Base-by-base conservation (phyloP, 495 filamentous ascomycete genomes). In the Ascodesmis nigricans region DNA sequence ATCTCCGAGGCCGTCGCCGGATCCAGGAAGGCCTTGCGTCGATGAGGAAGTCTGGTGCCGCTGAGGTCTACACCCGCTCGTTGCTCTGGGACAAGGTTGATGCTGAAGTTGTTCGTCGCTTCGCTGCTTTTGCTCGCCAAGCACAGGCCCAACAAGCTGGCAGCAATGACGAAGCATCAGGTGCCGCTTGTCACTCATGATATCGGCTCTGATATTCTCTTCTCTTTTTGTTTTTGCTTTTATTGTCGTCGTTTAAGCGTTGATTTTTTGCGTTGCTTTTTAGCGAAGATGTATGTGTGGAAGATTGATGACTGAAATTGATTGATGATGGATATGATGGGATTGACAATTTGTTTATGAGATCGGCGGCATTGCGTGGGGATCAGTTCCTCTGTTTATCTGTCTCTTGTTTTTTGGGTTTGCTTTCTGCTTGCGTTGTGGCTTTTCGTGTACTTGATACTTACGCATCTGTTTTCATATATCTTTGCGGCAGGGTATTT, bases 31-130 rank as follows among this genome's bases (percentile, higher is more conserved):
- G 79, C 6, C 63, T 93, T 21, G 73, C 75, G 40, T 73, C 65
- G 18, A 78, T 90, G 72, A 69, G 80, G 41, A 71, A 75, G 47
- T 60, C 68, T 36, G 65, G 64, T 33, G 78, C 69, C 22, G 74
- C 77, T 19, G 81, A 91, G 47, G 78, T 93, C 26, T 92, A 95
- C 58, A 87, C 80, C 18, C 65, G 84, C 19, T 87, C 78, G 31
- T 65, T 97, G 39, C 73, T 97, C 45, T 93, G 82, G 82, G 82
- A 92, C 47, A 73, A 76, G 51, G 78, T 97, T 41, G 81, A 90
- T 29, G 61, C 70, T 42, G 81, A 97, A 49, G 78, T 93, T 29
- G 83, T 97, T 33, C 69, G 72, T 38, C 78, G 84, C 56, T 97
- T 95, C 59, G 75, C 74, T 91, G 70, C 78, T 87, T 39, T 65